Conservation (phyloP, 1,284 basidiomycete species). For the Porogramme epimiltina region DNA sequence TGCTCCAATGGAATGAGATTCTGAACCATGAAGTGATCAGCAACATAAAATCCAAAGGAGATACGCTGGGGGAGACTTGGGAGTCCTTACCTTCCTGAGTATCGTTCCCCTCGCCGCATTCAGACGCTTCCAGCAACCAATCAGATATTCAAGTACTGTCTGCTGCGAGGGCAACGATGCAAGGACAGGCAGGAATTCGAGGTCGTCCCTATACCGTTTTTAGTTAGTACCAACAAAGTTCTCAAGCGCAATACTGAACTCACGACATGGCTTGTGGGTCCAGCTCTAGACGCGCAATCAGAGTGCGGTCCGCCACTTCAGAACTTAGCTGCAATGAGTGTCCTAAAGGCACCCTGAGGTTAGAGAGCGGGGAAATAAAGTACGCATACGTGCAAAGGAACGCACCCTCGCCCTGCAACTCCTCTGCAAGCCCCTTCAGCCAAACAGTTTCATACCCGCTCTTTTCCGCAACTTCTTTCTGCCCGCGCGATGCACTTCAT, state of each 20-base stretch:
- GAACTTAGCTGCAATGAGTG: constrained; percentile 38
- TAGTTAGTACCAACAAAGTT: no score
- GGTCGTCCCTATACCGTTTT: constrained; percentile 62
- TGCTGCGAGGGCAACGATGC: constrained; percentile 78
- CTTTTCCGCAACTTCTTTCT: constrained; percentile 74
- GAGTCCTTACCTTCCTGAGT: constrained; percentile 69
- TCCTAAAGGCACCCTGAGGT: neutral
- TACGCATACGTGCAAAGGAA: neutral
- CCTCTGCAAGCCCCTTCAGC: constrained; percentile 78
- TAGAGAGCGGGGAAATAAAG: neutral
- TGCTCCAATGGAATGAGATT: constrained; percentile 62
- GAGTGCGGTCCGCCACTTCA: constrained; percentile 75
- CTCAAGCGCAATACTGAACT: no score
- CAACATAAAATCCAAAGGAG: no score
- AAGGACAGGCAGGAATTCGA: constrained; percentile 78
- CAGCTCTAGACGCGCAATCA: constrained; percentile 88
- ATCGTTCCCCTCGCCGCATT: constrained; percentile 59
- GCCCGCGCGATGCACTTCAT: neutral
- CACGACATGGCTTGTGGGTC: constrained; percentile 77
- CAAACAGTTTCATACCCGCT: constrained; percentile 78
- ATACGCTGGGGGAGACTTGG: no score
- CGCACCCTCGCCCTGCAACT: constrained; percentile 68
- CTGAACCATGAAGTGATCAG: constrained; percentile 41
- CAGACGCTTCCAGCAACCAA: constrained; percentile 88
- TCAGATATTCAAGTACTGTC: constrained; percentile 90